A percentile compares a stretch with the other conserved stretches of the same genome.
Evolutionary conservation across 805 yeast species (phyloP).

Genomic region (Starmerella davenportii): DNA sequence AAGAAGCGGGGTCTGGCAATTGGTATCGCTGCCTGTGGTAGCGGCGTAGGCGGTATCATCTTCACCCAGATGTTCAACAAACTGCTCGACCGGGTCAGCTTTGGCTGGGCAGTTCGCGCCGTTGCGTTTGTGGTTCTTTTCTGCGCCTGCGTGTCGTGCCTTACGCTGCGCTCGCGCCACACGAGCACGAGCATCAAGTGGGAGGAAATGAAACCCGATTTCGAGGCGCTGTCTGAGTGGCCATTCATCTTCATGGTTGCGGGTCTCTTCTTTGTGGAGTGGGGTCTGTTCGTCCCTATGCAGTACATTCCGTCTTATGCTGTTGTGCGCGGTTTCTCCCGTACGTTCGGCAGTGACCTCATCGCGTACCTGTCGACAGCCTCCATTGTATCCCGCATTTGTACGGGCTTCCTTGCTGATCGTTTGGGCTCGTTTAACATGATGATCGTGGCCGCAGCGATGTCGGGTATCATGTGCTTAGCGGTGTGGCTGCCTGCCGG

Average conservation of each 20-base stretch:
- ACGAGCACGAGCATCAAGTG: slow-evolving; percentile 8
- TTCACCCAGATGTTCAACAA: slow-evolving; percentile 37
- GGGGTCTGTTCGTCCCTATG: slow-evolving; percentile 33
- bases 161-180: slow-evolving; percentile 26
- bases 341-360: slow-evolving; percentile 23
- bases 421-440: slow-evolving; percentile 39
- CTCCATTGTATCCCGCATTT: slow-evolving; percentile 35
- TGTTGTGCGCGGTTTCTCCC: slow-evolving; percentile 28
- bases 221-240: slow-evolving; percentile 19
- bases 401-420: slow-evolving; percentile 42
- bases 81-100: slow-evolving; percentile 34
- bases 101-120: slow-evolving; percentile 40
- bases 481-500: slow-evolving; percentile 49
- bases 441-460: slow-evolving; percentile 31
- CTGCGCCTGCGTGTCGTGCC: slow-evolving; percentile 20
- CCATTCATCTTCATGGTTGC: slow-evolving; percentile 19
- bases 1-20: slow-evolving; percentile 40
- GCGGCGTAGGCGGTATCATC: slow-evolving; percentile 47
- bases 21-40: slow-evolving; percentile 48
- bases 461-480: slow-evolving; percentile 32
- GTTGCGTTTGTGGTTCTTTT: slow-evolving; percentile 23
- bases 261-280: slow-evolving; percentile 28
- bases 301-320: slow-evolving; percentile 46
- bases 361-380: slow-evolving; percentile 32
- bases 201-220: slow-evolving; percentile 18